These are phyloP conservation scores for Alternaria longipes DNA, from an alignment of 2,329 filamentous ascomycete genomes.

Conservation along the genomic window DNA sequence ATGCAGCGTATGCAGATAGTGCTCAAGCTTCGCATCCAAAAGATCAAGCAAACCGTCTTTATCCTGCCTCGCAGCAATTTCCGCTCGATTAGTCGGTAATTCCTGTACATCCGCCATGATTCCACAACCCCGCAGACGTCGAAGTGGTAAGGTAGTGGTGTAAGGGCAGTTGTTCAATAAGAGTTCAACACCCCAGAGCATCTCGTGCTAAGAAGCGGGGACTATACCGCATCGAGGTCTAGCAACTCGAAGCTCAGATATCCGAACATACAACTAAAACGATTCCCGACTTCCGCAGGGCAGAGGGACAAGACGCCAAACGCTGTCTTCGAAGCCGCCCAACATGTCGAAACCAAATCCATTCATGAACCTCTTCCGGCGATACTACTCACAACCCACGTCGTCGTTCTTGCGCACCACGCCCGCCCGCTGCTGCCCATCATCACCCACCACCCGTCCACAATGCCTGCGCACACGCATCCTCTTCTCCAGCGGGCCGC, in stretches of 20 bases:
- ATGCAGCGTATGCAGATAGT: conserved; percentile 72
- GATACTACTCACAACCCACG: conserved; percentile 35
- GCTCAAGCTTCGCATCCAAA: conserved; percentile 71
- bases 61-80: conserved; percentile 9
- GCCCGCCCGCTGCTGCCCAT: conserved; percentile 28
- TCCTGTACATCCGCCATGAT: conserved; percentile 25
- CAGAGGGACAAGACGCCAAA: no score
- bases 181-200: not conserved
- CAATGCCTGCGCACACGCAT: conserved; percentile 48
- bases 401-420: conserved; percentile 12
- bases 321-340: not conserved
- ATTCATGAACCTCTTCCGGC: conserved; percentile 44
- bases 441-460: conserved; percentile 35
- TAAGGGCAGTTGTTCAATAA: not conserved
- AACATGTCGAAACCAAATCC: conserved; percentile 46
- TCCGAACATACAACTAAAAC: conserved; percentile 22
- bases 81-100: not conserved
- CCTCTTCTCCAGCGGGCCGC: conserved; percentile 23
- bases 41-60: conserved; percentile 47
- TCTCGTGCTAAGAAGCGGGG: conserved; percentile 17
- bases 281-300: conserved; percentile 12
- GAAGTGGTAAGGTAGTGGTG: not conserved
- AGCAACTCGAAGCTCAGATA: conserved; percentile 20
- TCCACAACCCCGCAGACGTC: not conserved
- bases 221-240: conserved; percentile 26